Evolutionary conservation across 495 filamentous ascomycete genomes (phyloP), one percentile per base, ranked within the genome.

Genomic region (Trichoderma erinaceum): DNA sequence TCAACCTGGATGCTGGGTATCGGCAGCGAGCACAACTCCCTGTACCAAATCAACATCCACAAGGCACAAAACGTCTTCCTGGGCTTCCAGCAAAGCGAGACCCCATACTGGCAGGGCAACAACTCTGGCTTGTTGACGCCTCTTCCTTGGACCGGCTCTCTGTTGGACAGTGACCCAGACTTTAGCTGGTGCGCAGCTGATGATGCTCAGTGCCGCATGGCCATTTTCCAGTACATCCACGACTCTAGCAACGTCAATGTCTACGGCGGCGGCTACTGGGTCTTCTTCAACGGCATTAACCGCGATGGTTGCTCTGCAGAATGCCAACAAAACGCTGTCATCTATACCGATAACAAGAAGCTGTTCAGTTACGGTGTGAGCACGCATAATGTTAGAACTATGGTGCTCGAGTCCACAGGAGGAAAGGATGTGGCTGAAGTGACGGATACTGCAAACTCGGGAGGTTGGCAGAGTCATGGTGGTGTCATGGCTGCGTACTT

Each of bases 1-100:
- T 70, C 70, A 0, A 73, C 71, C 29, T 72, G 71, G 71, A 48
- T 72, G 63, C 46, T 72, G 67, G 71, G 71, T 29, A 64, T 67
- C 27, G 71, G 71, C 6, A 48, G 64, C 12, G 71, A 85, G 66
- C 74, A 83, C 73, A 68, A 74, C 64, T 79, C 78, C 8, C 75
- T 85, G 8, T 86, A 86, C 71, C 76, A 84, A 66, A 81, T 83
- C 70, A 83, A 84, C 71, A 80, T 84, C 67, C 67, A 80, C 64
- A 69, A 76, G 16, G 81, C 82, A 4, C 68, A 74, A 63, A 83
- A 85, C 64, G 78, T 85, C 63, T 84, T 74, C 67, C 61, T 81
- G 68, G 75, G 78, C 16, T 77, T 79, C 8, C 70, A 81, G 71
- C 75, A 84, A 71, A 71, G 74, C 64, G 83, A 86, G 69, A 78